phyloP scores from a whole-genome alignment of 2,329 filamentous ascomycete genomes.

The Mycosphaerella sp. region DNA sequence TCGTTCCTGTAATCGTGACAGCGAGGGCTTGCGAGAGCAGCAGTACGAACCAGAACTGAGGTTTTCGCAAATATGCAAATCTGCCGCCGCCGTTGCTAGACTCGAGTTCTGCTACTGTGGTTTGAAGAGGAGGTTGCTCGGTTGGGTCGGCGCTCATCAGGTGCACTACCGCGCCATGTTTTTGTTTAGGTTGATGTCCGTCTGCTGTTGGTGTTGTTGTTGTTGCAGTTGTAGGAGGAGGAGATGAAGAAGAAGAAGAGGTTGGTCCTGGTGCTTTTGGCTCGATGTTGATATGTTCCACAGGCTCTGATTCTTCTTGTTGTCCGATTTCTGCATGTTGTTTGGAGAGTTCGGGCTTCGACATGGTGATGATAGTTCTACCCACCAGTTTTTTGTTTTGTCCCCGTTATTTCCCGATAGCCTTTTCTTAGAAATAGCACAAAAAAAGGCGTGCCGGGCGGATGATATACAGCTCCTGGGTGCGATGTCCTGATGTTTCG shows the following conservation, averaged over 20 bases:
- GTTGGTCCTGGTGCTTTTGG: slow-evolving; percentile 31
- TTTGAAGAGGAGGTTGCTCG: slow-evolving; percentile 31
- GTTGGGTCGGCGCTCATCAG: slow-evolving; percentile 27
- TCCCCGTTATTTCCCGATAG: no score
- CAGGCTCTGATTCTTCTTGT: neutral
- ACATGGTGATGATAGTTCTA: slow-evolving; percentile 8
- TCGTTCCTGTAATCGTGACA: slow-evolving; percentile 85
- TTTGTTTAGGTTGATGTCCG: neutral
- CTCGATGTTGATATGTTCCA: slow-evolving; percentile 30
- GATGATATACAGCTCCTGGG: no score
- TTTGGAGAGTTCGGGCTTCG: slow-evolving; percentile 8
- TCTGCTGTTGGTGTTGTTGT: no score
- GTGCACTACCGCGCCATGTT: slow-evolving; percentile 37
- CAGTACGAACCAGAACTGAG: slow-evolving; percentile 83
- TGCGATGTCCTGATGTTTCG: slow-evolving; percentile 15
- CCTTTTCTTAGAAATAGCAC: no score
- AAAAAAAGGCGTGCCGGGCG: no score
- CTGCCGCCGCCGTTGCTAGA: slow-evolving; percentile 42
- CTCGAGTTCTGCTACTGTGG: slow-evolving; percentile 39
- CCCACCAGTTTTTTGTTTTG: no score
- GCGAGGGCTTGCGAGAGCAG: slow-evolving; percentile 70
- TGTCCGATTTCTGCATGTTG: slow-evolving; percentile 9
- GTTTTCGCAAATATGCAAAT: slow-evolving; percentile 69
- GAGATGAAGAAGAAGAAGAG: slow-evolving; percentile 20
- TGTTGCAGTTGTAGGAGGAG: slow-evolving; percentile 16